Evolutionary conservation across 2,329 filamentous ascomycete species (phyloP).

Genomic region (Penicillium aurantiogriseum): DNA sequence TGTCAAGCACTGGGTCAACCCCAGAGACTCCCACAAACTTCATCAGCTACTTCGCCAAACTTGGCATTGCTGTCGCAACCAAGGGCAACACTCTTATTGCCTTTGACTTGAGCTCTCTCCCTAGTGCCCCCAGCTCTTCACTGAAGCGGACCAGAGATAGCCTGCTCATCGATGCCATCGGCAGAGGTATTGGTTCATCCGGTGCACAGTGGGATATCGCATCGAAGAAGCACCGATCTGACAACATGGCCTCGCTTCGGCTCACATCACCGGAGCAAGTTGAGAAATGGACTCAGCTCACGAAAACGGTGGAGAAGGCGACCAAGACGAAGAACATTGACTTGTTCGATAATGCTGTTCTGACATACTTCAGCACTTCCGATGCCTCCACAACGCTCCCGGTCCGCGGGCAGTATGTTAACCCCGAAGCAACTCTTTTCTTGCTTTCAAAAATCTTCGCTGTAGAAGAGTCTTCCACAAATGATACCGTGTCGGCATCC

Average conservation of each 20-base stretch:
- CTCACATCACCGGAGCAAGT: slow-evolving; percentile 34
- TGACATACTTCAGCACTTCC: slow-evolving; percentile 27
- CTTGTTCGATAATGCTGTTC: slow-evolving; percentile 38
- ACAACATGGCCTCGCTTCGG: slow-evolving; percentile 32
- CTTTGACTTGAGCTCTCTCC: slow-evolving; percentile 42
- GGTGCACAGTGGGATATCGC: slow-evolving; percentile 29
- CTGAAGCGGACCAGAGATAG: slow-evolving; percentile 43
- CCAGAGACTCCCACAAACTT: slow-evolving; percentile 34
- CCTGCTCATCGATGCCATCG: slow-evolving; percentile 44
- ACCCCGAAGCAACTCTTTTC: slow-evolving; percentile 39
- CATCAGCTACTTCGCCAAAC: slow-evolving; percentile 46
- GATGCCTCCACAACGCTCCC: slow-evolving; percentile 27
- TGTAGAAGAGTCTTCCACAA: slow-evolving; percentile 19
- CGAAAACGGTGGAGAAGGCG: slow-evolving; percentile 29
- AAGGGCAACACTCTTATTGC: slow-evolving; percentile 44
- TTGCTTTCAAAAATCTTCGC: slow-evolving; percentile 43
- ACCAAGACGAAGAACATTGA: slow-evolving; percentile 27
- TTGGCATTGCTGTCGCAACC: slow-evolving; percentile 44
- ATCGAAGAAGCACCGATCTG: slow-evolving; percentile 31
- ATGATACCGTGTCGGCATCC: slow-evolving; percentile 26
- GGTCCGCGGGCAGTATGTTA: slow-evolving; percentile 29
- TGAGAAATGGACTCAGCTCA: slow-evolving; percentile 37
- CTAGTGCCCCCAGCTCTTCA: slow-evolving; percentile 28
- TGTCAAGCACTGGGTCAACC: slow-evolving; percentile 22
- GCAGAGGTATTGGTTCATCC: slow-evolving; percentile 40